A percentile compares a stretch with the other conserved stretches of the same genome.
Evolutionary conservation across 305 asterid genomes (phyloP).

Genomic region (Solanum hybrid): DNA sequence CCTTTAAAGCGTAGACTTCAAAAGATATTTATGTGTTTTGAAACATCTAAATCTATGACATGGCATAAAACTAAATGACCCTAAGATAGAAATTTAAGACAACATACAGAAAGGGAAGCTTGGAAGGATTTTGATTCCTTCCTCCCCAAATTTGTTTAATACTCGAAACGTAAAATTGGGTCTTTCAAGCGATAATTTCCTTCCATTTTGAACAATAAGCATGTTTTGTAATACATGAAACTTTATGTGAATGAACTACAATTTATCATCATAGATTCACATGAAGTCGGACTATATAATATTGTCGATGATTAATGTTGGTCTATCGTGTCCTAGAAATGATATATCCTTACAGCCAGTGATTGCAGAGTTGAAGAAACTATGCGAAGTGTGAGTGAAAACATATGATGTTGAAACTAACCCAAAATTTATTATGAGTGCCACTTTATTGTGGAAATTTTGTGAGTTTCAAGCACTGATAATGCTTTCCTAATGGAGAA

Average conservation of each 20-base stretch:
- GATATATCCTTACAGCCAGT: no score
- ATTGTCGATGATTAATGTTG: neutral
- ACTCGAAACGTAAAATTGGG: neutral
- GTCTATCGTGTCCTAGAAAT: neutral
- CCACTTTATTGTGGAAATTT: no score
- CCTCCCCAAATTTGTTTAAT: neutral
- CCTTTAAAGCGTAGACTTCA: no score
- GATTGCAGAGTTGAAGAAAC: neutral
- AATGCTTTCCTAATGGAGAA: neutral
- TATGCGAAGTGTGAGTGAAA: neutral
- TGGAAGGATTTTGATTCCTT: neutral
- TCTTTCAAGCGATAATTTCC: neutral
- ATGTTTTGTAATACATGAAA: neutral
- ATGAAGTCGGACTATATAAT: neutral
- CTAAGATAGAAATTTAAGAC: no score
- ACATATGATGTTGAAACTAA: neutral
- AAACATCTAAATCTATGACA: no score
- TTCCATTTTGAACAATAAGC: neutral
- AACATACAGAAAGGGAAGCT: neutral
- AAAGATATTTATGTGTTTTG: no score
- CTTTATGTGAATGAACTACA: neutral
- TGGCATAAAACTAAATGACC: no score
- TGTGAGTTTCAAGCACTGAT: neutral
- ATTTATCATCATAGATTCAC: neutral
- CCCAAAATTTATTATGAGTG: neutral